A percentile compares a stretch with the other conserved stretches of the same genome.
Conservation (phyloP, 2,329 filamentous ascomycete genomes). For the Penicillium decumbens region DNA sequence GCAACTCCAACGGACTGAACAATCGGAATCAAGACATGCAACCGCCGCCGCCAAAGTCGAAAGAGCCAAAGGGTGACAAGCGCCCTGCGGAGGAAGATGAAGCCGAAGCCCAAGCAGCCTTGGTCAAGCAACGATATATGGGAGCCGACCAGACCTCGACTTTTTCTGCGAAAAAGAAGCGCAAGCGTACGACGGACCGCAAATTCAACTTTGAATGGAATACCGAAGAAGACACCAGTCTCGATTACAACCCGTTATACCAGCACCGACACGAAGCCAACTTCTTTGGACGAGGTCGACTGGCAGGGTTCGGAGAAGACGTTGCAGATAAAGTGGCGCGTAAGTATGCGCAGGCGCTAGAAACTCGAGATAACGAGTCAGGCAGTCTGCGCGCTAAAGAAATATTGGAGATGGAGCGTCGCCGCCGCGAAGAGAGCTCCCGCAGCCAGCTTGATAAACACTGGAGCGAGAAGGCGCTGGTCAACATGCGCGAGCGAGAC, state of each 20-base stretch:
- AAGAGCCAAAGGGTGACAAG: slow-evolving; percentile 43
- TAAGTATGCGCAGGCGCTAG: slow-evolving; percentile 64
- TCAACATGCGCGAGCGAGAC: slow-evolving; percentile 93
- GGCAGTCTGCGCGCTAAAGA: slow-evolving; percentile 71
- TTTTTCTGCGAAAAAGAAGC: slow-evolving; percentile 94
- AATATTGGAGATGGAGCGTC: slow-evolving; percentile 78
- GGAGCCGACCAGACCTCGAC: slow-evolving; percentile 83
- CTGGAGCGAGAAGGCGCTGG: slow-evolving; percentile 89
- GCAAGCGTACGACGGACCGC: slow-evolving; percentile 83
- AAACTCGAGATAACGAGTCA: slow-evolving; percentile 68
- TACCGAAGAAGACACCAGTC: slow-evolving; percentile 83
- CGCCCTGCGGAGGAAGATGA: slow-evolving; percentile 52
- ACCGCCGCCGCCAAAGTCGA: slow-evolving; percentile 43
- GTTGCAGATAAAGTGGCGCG: slow-evolving; percentile 49
- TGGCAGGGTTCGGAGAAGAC: slow-evolving; percentile 63
- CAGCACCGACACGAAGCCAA: slow-evolving; percentile 61
- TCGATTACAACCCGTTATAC: slow-evolving; percentile 77
- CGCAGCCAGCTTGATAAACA: slow-evolving; percentile 80
- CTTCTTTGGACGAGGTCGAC: slow-evolving; percentile 64
- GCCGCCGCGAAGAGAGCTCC: slow-evolving; percentile 65
- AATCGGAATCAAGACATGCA: slow-evolving; percentile 48
- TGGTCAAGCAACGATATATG: slow-evolving; percentile 81
- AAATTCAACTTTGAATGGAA: slow-evolving; percentile 99
- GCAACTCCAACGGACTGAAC: slow-evolving; percentile 14
- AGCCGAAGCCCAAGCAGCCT: slow-evolving; percentile 62